These are phyloP conservation scores for Mycena galericulata DNA, from an alignment of 768 basidiomycete species.

Conservation along the genomic window DNA sequence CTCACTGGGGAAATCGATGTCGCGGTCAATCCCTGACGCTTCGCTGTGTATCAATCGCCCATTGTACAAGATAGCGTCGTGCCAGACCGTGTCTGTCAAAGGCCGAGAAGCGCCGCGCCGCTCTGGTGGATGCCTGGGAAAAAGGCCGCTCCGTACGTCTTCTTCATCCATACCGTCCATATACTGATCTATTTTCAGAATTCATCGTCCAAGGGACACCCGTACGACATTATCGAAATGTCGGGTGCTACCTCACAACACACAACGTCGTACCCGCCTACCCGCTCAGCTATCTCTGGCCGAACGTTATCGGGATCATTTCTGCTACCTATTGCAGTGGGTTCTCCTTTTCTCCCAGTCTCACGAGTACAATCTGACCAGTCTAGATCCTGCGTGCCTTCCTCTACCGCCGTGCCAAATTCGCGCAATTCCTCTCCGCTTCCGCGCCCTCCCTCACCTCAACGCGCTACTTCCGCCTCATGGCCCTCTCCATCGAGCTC, in stretches of 20 bases:
- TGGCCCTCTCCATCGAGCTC: too few species aligned
- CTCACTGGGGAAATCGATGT: too few species aligned
- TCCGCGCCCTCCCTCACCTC: neutral
- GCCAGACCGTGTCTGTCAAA: too few species aligned
- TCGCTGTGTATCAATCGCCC: too few species aligned
- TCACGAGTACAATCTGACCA: too few species aligned
- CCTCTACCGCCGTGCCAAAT: slow-evolving; percentile 45
- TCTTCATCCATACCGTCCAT: neutral
- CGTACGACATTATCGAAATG: slow-evolving; percentile 58
- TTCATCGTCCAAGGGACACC: slow-evolving; percentile 61
- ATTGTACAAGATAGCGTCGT: too few species aligned
- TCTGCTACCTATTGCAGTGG: slow-evolving; percentile 31
- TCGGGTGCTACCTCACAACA: slow-evolving; percentile 54
- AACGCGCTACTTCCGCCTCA: too few species aligned
- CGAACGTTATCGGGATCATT: slow-evolving; percentile 40
- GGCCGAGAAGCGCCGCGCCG: slow-evolving; percentile 39
- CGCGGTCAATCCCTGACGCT: too few species aligned
- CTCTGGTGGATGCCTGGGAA: slow-evolving; percentile 44
- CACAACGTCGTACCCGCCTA: slow-evolving; percentile 50
- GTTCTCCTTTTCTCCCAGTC: neutral
- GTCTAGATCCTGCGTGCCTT: slow-evolving; percentile 47
- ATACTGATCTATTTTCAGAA: slow-evolving; percentile 37
- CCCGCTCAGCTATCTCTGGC: slow-evolving; percentile 47
- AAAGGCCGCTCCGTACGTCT: slow-evolving; percentile 7
- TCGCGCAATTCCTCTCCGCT: slow-evolving; percentile 47